Conservation (phyloP, 352 stramenopile genomes). For the Thalassiosira livingstoniorum region DNA sequence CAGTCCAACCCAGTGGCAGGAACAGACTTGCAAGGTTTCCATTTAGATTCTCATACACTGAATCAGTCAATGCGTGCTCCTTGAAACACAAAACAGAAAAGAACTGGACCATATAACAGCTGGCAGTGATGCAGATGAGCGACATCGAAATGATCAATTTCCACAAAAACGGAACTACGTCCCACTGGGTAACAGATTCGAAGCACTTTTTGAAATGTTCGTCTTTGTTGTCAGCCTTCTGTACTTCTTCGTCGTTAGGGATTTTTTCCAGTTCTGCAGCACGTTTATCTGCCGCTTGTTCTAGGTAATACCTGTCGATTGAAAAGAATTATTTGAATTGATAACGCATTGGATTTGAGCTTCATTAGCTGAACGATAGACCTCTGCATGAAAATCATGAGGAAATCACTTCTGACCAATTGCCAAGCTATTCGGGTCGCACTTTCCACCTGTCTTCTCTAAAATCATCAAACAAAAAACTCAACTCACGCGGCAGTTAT, state of each 20-base stretch:
- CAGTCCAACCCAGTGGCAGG: conserved; percentile 50
- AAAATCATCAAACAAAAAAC: no score
- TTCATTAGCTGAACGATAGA: no score
- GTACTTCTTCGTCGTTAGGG: conserved; percentile 68
- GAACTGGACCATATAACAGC: conserved; percentile 74
- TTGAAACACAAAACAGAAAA: conserved; percentile 64
- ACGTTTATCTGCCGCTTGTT: conserved; percentile 51
- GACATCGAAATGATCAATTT: conserved; percentile 56
- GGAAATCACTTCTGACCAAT: no score
- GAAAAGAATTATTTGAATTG: no score
- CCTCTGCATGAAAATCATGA: no score
- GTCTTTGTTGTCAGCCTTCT: conserved; percentile 60
- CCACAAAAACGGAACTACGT: conserved; percentile 36
- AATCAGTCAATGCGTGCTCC: conserved; percentile 65
- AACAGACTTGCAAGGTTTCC: conserved; percentile 67
- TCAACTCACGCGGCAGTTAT: conserved; percentile 69
- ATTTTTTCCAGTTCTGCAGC: conserved; percentile 63
- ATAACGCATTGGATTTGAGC: no score
- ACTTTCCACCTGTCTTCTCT: no score
- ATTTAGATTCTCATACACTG: conserved; percentile 63
- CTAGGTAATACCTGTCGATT: conserved; percentile 74
- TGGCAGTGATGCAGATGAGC: conserved; percentile 54
- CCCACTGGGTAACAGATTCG: conserved; percentile 60
- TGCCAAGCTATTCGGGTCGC: no score
- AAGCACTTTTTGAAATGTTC: conserved; percentile 62